Base-by-base conservation (phyloP, 2,329 filamentous ascomycete genomes). In the Curvularia spicifera region DNA sequence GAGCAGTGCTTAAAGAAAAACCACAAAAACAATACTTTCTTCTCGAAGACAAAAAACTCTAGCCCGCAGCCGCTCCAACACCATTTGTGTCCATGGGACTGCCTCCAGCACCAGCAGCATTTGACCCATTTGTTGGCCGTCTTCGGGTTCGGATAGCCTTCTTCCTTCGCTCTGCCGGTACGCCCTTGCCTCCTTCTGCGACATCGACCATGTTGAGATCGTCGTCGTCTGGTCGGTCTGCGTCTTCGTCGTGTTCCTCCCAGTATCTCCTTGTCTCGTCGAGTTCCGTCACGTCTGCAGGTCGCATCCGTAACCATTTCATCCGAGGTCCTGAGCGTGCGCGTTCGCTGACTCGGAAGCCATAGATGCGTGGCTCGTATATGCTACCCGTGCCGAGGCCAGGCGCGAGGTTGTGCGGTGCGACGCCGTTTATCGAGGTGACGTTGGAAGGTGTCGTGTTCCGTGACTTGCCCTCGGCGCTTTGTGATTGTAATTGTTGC, bases 331-430 rank as follows among this genome's bases (percentile, higher is more conserved):
- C 95, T 24, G 91, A 93, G 66, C 91, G 87, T 42, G 95, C 91
- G 57, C 93, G 84, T 78, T 98, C 95, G 18, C 91, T 94, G 22
- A 99, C 95, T 61, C 90, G 87, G 81, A 99, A 99, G 28, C 95
- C 95, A 78, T 98, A 99, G 75, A 99, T 98, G 67, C 89, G 90
- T 58, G 95, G 93, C 74, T 97, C 92, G 79, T 98, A 98, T 70
- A 97, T 91, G 76, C 88, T 92, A 58, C 87, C 87, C 48, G 82
- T 82, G 10, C 95, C 95, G 2, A 99, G 83, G 1, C 93, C 92
- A 0, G 95, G 93, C 1, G 90, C 93, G 65, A 97, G 89, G 76
- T 98, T 99, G 68, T 88, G 85, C 4, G 90, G 86, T 64, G 91
- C 89, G 71, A 97, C 88, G 71, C 95, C 95, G 76, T 99, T 98